Evolutionary conservation across 495 filamentous ascomycete genomes (phyloP).

Genomic region (Geopyxis carbonaria): DNA sequence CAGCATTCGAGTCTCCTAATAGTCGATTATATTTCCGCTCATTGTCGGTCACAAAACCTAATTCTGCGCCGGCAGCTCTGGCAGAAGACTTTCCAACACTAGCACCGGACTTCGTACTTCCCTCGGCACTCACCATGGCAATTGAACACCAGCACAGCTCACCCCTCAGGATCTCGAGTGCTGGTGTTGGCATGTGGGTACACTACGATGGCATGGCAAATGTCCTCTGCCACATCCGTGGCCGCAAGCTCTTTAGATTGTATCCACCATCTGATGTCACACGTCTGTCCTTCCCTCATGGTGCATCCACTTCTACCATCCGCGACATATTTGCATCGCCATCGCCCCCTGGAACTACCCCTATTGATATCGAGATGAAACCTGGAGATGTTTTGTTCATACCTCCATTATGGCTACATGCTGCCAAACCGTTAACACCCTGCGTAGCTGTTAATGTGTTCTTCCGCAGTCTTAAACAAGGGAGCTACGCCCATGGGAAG

Average conservation of each 20-base stretch:
- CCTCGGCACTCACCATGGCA: constrained; percentile 42
- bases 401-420: constrained; percentile 69
- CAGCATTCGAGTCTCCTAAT: constrained; percentile 34
- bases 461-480: constrained; percentile 32
- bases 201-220: constrained; percentile 93
- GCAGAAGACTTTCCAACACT: constrained; percentile 53
- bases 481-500: constrained; percentile 47
- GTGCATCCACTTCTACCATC: constrained; percentile 59
- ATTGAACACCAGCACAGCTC: constrained; percentile 55
- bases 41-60: constrained; percentile 48
- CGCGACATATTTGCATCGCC: constrained; percentile 43
- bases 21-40: constrained; percentile 59
- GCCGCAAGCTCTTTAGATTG: constrained; percentile 52
- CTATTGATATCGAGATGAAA: constrained; percentile 45
- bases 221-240: constrained; percentile 62
- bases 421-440: constrained; percentile 40
- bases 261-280: constrained; percentile 63
- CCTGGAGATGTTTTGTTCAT: constrained; percentile 66
- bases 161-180: constrained; percentile 61
- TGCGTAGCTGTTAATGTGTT: constrained; percentile 75
- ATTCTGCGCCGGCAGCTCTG: constrained; percentile 49
- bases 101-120: constrained; percentile 52
- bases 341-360: constrained; percentile 37
- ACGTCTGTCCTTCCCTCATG: constrained; percentile 51
- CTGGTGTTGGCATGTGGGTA: constrained; percentile 67